Evolutionary conservation across 257 asterid genomes (phyloP).

Genomic region (Apocynum venetum): DNA sequence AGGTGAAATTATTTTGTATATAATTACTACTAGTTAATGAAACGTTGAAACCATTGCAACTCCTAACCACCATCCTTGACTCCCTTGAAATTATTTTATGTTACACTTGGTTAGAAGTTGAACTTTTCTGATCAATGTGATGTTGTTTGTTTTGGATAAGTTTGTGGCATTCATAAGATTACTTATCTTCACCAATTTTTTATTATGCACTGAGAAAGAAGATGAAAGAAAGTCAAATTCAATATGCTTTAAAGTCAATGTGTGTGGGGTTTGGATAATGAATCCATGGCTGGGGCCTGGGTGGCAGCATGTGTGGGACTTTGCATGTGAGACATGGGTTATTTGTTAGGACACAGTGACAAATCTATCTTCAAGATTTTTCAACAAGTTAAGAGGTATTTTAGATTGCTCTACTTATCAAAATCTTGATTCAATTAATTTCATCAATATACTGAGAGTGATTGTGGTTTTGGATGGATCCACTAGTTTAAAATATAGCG

Average conservation of each 20-base stretch:
- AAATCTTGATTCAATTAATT: not conserved
- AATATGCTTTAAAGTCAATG: slow-evolving; percentile 1
- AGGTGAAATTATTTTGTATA: too few species aligned
- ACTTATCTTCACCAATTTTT: not conserved
- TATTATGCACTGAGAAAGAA: not conserved
- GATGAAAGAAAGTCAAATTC: not conserved
- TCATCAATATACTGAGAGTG: not conserved
- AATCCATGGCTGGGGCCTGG: not conserved
- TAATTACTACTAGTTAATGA: too few species aligned
- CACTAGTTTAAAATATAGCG: too few species aligned
- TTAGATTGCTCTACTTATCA: not conserved
- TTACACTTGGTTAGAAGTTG: not conserved
- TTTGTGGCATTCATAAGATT: not conserved
- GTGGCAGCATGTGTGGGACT: slow-evolving; percentile 9
- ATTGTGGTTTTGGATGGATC: not conserved
- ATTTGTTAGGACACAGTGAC: not conserved
- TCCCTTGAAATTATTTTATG: not conserved
- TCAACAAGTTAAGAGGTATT: not conserved
- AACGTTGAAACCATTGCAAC: too few species aligned
- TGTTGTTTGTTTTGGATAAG: not conserved
- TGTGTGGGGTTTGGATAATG: slow-evolving; percentile 10
- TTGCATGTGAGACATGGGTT: slow-evolving; percentile 1
- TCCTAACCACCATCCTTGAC: too few species aligned
- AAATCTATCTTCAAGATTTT: not conserved
- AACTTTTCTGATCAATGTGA: not conserved